Base-by-base conservation (phyloP, 805 yeast species). In the Candida bentonensis region DNA sequence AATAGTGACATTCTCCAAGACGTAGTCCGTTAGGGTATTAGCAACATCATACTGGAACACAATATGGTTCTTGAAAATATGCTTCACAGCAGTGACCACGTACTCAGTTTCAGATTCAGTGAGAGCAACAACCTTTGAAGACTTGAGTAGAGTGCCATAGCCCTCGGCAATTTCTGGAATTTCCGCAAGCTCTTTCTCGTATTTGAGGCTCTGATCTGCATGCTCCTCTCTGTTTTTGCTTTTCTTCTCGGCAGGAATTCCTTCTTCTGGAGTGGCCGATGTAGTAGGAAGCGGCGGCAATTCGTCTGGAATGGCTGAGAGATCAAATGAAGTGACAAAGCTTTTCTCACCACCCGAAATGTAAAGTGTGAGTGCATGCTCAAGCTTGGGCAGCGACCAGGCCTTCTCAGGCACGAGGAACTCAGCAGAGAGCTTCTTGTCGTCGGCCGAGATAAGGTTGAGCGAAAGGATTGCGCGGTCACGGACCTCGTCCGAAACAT, bases 61-160 rank as follows among this genome's bases (percentile, higher is more conserved):
- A 49, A 89, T 76, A 55, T 82, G 79, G 15, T 74, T 67, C 49
- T 76, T 76, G 63, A 83, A 92, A 45, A 88, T 65, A 60, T 88
- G 97, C 63, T 85, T 88, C 46, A 84, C 69, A 27, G 82, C 88
- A 43, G 72, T 73, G 47, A 92, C 94, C 39, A 86, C 88, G 61
- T 87, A 86, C 65, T 92, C 98, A 49, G 94, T 86, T 61, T 88
- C 97, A 47, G 74, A 71, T 61, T 92, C 98, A 21, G 97, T 88
- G 56, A 89, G 74, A 51, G 80, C 76, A 45, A 76, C 68, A 27
- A 69, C 62, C 28, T 65, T 58, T 2, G 94, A 78, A 5, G 88
- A 74, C 64, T 82, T 86, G 49, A 87, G 68, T 49, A 87, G 69
- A 28, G 72, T 62, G 49, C 97, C 97, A 57, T 79, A 86, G 13